Evolutionary conservation across 257 asterid species (phyloP).

Genomic region (Lavandula angustifolia): DNA sequence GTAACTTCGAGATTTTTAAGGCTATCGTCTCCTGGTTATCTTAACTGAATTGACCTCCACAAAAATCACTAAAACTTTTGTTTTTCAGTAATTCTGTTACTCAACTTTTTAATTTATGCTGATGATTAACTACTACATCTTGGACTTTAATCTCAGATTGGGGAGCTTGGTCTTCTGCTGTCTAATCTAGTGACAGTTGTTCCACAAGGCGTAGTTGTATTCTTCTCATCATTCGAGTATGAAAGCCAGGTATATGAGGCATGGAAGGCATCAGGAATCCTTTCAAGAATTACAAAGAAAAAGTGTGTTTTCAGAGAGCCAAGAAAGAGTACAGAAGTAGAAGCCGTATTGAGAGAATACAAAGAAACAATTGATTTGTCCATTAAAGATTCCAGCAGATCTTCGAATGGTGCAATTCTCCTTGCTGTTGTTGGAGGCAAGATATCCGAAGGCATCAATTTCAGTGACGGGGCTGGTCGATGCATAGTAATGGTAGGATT

Average conservation of each 20-base stretch:
- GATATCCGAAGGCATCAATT: slow-evolving; percentile 96
- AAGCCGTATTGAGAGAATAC: slow-evolving; percentile 68
- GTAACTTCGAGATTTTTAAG: neutral
- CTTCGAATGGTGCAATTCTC: slow-evolving; percentile 80
- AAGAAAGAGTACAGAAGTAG: slow-evolving; percentile 78
- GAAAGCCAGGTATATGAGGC: slow-evolving; percentile 69
- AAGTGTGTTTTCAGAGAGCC: slow-evolving; percentile 87
- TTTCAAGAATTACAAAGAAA: slow-evolving; percentile 73
- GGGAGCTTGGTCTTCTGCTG: slow-evolving; percentile 80
- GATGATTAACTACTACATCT: slow-evolving; percentile 26
- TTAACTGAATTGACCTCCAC: neutral
- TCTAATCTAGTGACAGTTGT: slow-evolving; percentile 78
- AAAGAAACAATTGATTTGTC: slow-evolving; percentile 66
- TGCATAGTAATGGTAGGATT: slow-evolving; percentile 97
- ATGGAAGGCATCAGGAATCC: slow-evolving; percentile 82
- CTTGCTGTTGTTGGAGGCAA: slow-evolving; percentile 97
- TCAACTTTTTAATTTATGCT: slow-evolving; percentile 9
- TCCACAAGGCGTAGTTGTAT: slow-evolving; percentile 86
- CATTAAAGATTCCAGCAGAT: slow-evolving; percentile 26
- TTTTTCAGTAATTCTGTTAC: slow-evolving; percentile 2
- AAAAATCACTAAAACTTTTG: slow-evolving; percentile 3
- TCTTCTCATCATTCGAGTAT: slow-evolving; percentile 92
- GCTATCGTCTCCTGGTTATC: neutral
- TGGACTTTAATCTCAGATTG: slow-evolving; percentile 56
- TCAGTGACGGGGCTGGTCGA: slow-evolving; percentile 89